Evolutionary conservation across 176 grass and related monocot species (phyloP), one percentile per base, ranked within the genome.

Genomic region (Aegilops tauschii): DNA sequence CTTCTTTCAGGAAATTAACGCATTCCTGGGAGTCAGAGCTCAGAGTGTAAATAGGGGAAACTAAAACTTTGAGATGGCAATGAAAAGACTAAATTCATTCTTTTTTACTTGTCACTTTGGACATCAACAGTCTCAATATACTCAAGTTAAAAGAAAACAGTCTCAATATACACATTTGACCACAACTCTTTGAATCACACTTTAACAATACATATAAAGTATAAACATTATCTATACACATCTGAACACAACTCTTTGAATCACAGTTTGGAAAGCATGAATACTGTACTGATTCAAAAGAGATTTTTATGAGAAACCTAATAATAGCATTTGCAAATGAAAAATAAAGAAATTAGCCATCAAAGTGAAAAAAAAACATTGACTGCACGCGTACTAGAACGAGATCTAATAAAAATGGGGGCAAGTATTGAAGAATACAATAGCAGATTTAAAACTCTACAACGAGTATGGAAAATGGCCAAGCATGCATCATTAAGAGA

Each of bases 1-100:
- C 87, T 81, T 87, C 92, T 90, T 97, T 92, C 72, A 94, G 35
- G 47, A 97, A 92, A 78, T 81, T 86, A 86, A 90, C 21, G 50
- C 92, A 94, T 74, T 94, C 90, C 92, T 96, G 80, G 61, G 63
- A 83, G 25, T 31, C 69, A 66, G 61, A 77, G 76, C 30, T 25
- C 69, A 66, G 40, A 78, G 27, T 9, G 45, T 87, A 74, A 75
- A 69, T 76, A 65, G 40, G 40, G 10, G 4, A 81, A 49, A 30
- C 61, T 52, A 87, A 65, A 76, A 35, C 12, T 54, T 67, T 76
- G 4, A 82, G 71, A 66, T 75, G 39, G 61, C 79, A 82, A 73
- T 64, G 42, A 56, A 80, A 66, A 73, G 31, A 74, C 79, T 39
- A 21, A 8, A 27, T 76, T 27, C 12, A 14, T 31, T 76, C 7